phyloP scores from a whole-genome alignment of 495 filamentous ascomycete species.

The Wilcoxina mikolae region DNA sequence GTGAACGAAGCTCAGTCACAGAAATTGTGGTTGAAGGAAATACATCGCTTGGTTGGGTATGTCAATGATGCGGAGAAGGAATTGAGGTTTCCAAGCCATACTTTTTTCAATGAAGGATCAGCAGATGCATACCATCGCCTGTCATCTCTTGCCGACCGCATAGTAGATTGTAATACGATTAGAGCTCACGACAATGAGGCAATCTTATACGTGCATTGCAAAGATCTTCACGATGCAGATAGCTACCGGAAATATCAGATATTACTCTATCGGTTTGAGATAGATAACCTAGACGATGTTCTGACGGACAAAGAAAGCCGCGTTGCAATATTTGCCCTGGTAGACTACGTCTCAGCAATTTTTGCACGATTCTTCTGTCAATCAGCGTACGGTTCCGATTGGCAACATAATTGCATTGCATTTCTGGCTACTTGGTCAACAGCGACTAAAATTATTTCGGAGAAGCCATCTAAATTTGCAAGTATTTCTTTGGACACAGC shows the following conservation, averaged over 20 bases:
- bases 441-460: slow-evolving; percentile 11
- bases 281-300: background rate
- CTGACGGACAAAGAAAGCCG: background rate
- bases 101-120: background rate
- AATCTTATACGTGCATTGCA: background rate
- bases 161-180: background rate
- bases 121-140: background rate
- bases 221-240: background rate
- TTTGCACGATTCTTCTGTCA: slow-evolving; percentile 6
- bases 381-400: slow-evolving; percentile 5
- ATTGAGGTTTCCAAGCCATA: background rate
- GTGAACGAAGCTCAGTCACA: background rate
- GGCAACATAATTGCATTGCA: slow-evolving; percentile 4
- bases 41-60: background rate
- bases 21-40: background rate
- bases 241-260: background rate
- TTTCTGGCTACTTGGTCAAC: slow-evolving; percentile 11
- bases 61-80: background rate
- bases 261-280: background rate
- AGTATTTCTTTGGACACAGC: slow-evolving; percentile 4
- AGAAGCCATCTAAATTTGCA: slow-evolving; percentile 3
- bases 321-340: slow-evolving; percentile 8
- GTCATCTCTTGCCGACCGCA: background rate
- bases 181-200: background rate
- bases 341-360: slow-evolving; percentile 16